These are phyloP conservation scores for Sphagnum tenellum DNA, from an alignment of 225 moss, liverwort and hornwort species.

Conservation along the genomic window DNA sequence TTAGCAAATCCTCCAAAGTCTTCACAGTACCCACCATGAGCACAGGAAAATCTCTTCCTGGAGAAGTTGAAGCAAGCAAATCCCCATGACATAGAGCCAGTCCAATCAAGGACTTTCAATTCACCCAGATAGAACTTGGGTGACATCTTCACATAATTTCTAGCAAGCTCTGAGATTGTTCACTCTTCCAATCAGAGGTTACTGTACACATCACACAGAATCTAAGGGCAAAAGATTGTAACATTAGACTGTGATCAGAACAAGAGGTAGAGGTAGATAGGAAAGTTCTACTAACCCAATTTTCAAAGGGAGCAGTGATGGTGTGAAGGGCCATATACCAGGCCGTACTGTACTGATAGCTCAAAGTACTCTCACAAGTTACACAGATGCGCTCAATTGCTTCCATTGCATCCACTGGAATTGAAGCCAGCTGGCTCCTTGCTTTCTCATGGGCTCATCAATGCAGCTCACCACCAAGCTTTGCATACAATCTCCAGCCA, in stretches of 20 bases:
- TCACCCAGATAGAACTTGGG: too few relatives aligned
- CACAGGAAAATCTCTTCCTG: conserved; percentile 56
- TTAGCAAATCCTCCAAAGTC: conserved; percentile 74
- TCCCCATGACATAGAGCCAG: too few relatives aligned
- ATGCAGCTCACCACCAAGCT: conserved; percentile 63
- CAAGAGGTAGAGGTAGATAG: too few relatives aligned
- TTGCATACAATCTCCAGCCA: conserved; percentile 75
- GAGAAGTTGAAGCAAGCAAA: too few relatives aligned
- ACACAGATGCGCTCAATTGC: conserved; percentile 77
- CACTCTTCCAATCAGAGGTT: too few relatives aligned
- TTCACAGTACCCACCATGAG: conserved; percentile 72
- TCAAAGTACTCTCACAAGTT: conserved; percentile 79
- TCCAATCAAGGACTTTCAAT: too few relatives aligned
- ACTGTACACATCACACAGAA: too few relatives aligned
- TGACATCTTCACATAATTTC: too few relatives aligned
- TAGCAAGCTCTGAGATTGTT: too few relatives aligned
- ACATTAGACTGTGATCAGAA: too few relatives aligned
- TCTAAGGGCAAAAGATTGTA: too few relatives aligned
- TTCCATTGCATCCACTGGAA: conserved; percentile 37
- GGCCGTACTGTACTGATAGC: conserved; percentile 93
- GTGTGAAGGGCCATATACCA: conserved; percentile 96
- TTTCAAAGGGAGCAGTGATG: conserved; percentile 74
- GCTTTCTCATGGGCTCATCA: conserved; percentile 65
- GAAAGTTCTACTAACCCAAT: too few relatives aligned
- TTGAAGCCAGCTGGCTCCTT: conserved; percentile 48